Percentiles rank a stretch among this genome's conserved stretches.
phyloP scores from a whole-genome alignment of 2,329 filamentous ascomycete genomes.

The Sporothrix pallida region DNA sequence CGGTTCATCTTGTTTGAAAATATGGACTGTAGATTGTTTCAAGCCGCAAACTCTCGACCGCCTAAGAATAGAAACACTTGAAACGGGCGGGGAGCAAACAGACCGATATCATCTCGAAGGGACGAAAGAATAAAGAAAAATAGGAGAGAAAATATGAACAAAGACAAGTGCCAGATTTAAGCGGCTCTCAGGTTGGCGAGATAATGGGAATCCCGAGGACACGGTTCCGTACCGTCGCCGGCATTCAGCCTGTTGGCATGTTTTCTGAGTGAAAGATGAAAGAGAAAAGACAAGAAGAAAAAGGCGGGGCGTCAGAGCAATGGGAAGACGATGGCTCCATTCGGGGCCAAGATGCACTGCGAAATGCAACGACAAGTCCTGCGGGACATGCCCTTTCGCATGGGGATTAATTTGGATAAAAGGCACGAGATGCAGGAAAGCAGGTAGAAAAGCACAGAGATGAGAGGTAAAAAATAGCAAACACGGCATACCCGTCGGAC shows the following conservation, averaged over 20 bases:
- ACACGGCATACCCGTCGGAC: constrained; percentile 6
- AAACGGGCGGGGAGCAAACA: background rate
- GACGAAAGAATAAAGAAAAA: constrained; percentile 2
- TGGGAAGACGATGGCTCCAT: background rate
- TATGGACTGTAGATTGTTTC: constrained; percentile 5
- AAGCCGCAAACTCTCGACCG: background rate
- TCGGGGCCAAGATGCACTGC: background rate
- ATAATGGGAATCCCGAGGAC: background rate
- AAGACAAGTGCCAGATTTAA: background rate
- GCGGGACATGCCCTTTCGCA: background rate
- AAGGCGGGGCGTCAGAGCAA: background rate
- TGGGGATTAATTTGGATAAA: constrained; percentile 22
- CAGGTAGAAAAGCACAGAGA: no score
- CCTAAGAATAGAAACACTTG: constrained; percentile 20
- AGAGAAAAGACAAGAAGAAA: no score
- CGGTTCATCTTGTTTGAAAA: background rate
- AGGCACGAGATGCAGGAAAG: background rate
- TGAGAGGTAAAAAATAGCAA: background rate
- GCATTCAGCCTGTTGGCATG: constrained; percentile 19
- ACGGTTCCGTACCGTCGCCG: constrained; percentile 13
- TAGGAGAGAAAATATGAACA: background rate
- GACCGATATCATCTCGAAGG: background rate
- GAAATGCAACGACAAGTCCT: background rate
- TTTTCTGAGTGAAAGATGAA: background rate
- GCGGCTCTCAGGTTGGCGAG: background rate